These are phyloP conservation scores for Rhodamnia rubescens DNA, from an alignment of 345 rosid species.

Conservation along the genomic window DNA sequence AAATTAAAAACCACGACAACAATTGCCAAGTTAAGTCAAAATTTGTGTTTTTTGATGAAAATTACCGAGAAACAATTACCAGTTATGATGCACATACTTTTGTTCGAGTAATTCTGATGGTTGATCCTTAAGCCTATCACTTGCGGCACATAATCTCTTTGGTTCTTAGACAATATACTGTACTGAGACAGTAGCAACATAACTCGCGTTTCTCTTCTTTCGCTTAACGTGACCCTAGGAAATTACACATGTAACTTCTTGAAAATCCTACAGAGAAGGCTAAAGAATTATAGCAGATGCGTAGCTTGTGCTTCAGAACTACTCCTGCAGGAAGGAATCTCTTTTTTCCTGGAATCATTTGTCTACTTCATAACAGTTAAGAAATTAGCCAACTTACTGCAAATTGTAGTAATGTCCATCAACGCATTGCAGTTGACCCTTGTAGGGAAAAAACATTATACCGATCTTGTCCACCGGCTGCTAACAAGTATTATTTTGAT, in stretches of 20 bases:
- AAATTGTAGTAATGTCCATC: background rate
- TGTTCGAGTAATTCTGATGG: too few relatives aligned
- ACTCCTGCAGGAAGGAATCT: background rate
- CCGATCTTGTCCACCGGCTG: too few relatives aligned
- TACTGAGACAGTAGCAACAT: too few relatives aligned
- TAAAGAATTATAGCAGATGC: background rate
- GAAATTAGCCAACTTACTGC: background rate
- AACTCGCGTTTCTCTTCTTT: too few relatives aligned
- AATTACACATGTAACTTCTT: background rate
- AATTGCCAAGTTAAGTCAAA: too few relatives aligned
- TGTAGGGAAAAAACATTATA: too few relatives aligned
- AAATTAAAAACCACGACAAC: background rate
- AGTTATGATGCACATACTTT: too few relatives aligned
- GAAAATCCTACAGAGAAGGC: background rate
- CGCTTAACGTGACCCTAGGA: background rate
- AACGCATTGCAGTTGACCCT: too few relatives aligned
- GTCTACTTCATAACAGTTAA: background rate
- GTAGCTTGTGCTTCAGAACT: background rate
- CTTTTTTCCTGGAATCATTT: background rate
- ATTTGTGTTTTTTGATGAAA: too few relatives aligned
- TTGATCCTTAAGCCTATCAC: too few relatives aligned
- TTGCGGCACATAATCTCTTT: too few relatives aligned
- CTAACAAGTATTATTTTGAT: background rate
- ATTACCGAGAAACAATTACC: background rate
- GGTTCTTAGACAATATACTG: too few relatives aligned